Evolutionary conservation across 495 filamentous ascomycete species (phyloP).

Genomic region (Staphylotrichum longicolle): DNA sequence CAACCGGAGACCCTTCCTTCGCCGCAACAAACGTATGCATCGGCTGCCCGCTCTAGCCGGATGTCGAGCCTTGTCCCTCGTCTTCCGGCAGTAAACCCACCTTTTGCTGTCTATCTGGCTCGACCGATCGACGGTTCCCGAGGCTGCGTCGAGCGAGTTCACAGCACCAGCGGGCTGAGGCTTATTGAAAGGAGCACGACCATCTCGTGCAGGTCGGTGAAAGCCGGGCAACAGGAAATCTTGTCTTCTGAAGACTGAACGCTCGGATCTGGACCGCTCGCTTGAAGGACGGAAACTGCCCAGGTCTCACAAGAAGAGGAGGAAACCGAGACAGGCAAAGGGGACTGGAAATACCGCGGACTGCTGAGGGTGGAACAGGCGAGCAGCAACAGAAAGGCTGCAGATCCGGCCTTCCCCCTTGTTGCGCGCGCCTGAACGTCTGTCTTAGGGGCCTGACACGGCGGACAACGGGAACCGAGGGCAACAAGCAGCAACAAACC

Average conservation of each 20-base stretch:
- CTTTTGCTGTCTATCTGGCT: not conserved
- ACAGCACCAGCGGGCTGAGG: no score
- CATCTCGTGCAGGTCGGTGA: no score
- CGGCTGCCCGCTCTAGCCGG: not conserved
- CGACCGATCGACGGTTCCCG: slow-evolving; percentile 1
- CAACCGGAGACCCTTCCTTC: not conserved
- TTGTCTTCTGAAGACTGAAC: no score
- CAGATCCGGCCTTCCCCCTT: not conserved
- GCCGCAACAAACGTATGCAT: slow-evolving; percentile 9
- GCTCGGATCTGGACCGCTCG: no score
- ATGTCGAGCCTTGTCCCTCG: slow-evolving; percentile 3
- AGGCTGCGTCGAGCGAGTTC: not conserved
- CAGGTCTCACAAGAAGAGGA: no score
- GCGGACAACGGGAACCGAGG: not conserved
- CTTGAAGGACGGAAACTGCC: no score
- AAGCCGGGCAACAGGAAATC: no score
- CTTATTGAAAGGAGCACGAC: not conserved
- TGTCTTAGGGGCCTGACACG: not conserved
- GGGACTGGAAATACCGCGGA: not conserved
- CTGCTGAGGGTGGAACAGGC: not conserved
- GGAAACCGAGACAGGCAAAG: not conserved
- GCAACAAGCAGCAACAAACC: not conserved
- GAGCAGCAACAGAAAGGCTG: not conserved
- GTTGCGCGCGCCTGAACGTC: not conserved
- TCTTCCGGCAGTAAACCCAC: not conserved